phyloP scores from a whole-genome alignment of 495 filamentous ascomycete species.

The Penicillium dipodomyicola region DNA sequence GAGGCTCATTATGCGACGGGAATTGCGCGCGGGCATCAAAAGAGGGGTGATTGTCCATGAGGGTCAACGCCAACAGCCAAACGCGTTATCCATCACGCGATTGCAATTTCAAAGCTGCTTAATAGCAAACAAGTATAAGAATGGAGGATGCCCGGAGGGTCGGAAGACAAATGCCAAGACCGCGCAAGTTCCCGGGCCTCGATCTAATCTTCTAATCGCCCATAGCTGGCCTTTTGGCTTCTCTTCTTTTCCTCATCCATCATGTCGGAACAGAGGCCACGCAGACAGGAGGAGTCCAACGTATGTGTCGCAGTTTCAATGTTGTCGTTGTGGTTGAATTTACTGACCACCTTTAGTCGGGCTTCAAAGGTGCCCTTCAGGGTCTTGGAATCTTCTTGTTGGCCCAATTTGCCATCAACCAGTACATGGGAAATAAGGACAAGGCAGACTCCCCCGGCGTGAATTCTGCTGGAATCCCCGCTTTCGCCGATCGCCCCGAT shows the following conservation, averaged over 20 bases:
- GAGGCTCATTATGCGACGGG: slow-evolving; percentile 56
- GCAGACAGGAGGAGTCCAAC: slow-evolving; percentile 38
- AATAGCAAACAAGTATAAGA: slow-evolving; percentile 5
- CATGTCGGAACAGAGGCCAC: slow-evolving; percentile 48
- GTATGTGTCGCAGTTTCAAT: slow-evolving; percentile 28
- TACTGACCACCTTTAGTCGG: slow-evolving; percentile 43
- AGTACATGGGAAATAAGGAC: slow-evolving; percentile 52
- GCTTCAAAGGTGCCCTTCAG: slow-evolving; percentile 58
- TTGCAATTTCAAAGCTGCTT: not conserved
- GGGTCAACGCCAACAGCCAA: slow-evolving; percentile 26
- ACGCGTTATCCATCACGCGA: slow-evolving; percentile 37
- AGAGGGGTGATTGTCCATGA: slow-evolving; percentile 41
- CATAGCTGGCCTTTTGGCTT: slow-evolving; percentile 24
- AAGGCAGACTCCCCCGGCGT: slow-evolving; percentile 41
- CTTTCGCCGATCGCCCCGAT: slow-evolving; percentile 62
- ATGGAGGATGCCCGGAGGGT: slow-evolving; percentile 9
- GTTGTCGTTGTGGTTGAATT: not conserved
- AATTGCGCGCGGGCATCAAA: slow-evolving; percentile 50
- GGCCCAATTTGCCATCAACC: slow-evolving; percentile 60
- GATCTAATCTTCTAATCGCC: slow-evolving; percentile 3
- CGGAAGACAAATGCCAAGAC: slow-evolving; percentile 27
- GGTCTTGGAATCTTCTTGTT: slow-evolving; percentile 68
- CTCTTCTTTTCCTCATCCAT: slow-evolving; percentile 22
- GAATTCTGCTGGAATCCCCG: slow-evolving; percentile 56
- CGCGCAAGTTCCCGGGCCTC: slow-evolving; percentile 18